phyloP scores from a whole-genome alignment of 768 basidiomycete species.

The Leccinum boreale region DNA sequence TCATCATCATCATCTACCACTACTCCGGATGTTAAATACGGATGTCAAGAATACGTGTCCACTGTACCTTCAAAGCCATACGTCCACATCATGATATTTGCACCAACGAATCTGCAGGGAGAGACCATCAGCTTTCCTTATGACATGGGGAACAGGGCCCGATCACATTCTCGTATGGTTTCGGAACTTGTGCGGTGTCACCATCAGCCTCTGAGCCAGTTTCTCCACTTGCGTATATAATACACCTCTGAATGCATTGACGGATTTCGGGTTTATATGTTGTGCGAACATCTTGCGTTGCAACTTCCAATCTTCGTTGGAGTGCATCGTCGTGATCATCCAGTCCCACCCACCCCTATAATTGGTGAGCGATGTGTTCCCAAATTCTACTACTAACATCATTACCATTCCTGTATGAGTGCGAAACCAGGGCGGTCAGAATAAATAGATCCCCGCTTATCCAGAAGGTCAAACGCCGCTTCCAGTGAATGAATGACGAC shows the following conservation, averaged over 20 bases:
- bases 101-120: neutral
- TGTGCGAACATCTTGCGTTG: conserved; percentile 4
- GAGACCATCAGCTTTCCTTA: neutral
- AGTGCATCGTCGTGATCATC: conserved; percentile 4
- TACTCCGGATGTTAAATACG: neutral
- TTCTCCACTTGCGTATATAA: neutral
- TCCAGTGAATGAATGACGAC: neutral
- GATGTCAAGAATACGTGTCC: neutral
- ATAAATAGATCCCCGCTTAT: conserved; percentile 4
- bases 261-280: neutral
- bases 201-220: neutral
- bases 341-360: conserved; percentile 7
- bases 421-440: conserved; percentile 5
- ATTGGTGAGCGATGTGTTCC: neutral
- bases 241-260: neutral
- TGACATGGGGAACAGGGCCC: neutral
- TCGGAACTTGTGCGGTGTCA: neutral
- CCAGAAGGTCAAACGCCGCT: conserved; percentile 2
- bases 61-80: conserved; percentile 4
- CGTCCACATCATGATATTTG: conserved; percentile 5
- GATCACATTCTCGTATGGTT: conserved; percentile 1
- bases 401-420: conserved; percentile 2
- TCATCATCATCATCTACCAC: conserved; percentile 1
- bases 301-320: neutral
- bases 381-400: neutral